Percentiles rank a stretch among this genome's conserved stretches.
These are phyloP conservation scores for Bondarzewia mesenterica DNA, from an alignment of 1,284 basidiomycete genomes.

Conservation along the genomic window DNA sequence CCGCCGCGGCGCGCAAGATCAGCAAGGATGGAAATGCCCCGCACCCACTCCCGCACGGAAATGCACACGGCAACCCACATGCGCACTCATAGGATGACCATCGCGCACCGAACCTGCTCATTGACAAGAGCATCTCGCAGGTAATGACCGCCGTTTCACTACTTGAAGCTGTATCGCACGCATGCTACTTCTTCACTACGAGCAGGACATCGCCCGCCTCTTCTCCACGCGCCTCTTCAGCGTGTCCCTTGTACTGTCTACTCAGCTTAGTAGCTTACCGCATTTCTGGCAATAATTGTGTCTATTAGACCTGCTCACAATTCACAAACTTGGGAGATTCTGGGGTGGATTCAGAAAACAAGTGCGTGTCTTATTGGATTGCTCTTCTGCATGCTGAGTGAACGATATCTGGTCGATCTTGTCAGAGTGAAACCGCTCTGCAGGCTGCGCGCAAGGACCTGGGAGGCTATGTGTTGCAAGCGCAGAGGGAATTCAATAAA, in stretches of 20 bases:
- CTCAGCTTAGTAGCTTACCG: no score
- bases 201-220: conserved; percentile 60
- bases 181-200: conserved; percentile 55
- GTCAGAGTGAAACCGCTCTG: conserved; percentile 68
- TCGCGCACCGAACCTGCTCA: conserved; percentile 36
- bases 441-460: conserved; percentile 73
- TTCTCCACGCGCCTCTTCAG: conserved; percentile 61
- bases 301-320: no score
- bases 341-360: conserved; percentile 89
- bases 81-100: conserved; percentile 15
- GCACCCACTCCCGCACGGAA: no score
- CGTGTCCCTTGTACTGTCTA: conserved; percentile 50
- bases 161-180: conserved; percentile 55
- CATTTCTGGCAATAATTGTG: no score
- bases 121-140: conserved; percentile 43
- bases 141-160: conserved; percentile 48
- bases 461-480: conserved; percentile 69
- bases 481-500: conserved; percentile 38
- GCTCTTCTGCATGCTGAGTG: conserved; percentile 1
- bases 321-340: conserved; percentile 73
- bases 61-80: conserved; percentile 24
- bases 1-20: conserved; percentile 27
- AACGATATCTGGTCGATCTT: not conserved
- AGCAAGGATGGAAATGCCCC: conserved; percentile 30
- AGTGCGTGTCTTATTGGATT: conserved; percentile 36